Evolutionary conservation across 768 basidiomycete genomes (phyloP).

Genomic region (Tylopilus rubrobrunneus): DNA sequence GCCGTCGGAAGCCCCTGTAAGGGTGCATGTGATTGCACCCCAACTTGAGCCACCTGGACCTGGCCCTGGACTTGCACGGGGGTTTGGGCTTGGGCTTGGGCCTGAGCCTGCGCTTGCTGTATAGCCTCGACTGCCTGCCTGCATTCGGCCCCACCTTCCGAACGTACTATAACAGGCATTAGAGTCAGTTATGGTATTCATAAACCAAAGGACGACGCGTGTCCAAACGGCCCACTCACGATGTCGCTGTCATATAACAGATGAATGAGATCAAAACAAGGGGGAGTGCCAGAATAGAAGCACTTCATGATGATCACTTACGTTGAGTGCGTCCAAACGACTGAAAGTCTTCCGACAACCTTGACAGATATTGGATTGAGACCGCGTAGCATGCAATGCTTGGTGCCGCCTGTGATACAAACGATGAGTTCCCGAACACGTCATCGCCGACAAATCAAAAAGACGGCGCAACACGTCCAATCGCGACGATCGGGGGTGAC

Average conservation of each 20-base stretch:
- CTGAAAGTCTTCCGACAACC: constrained; percentile 96
- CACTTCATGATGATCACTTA: constrained; percentile 46
- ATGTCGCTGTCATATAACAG: constrained; percentile 55
- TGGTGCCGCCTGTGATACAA: constrained; percentile 67
- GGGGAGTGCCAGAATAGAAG: constrained; percentile 21
- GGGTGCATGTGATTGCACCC: constrained; percentile 19
- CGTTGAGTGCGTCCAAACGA: constrained; percentile 89
- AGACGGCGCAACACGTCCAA: not conserved
- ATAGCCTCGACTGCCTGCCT: constrained; percentile 41
- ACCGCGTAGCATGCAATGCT: constrained; percentile 80
- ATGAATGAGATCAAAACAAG: constrained; percentile 23
- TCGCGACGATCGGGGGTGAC: constrained; percentile 31
- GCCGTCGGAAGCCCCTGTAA: constrained; percentile 19
- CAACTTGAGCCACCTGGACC: constrained; percentile 20
- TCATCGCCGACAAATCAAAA: not conserved
- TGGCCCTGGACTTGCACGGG: constrained; percentile 21
- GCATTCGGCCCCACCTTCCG: constrained; percentile 81
- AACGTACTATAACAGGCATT: constrained; percentile 55
- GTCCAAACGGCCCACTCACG: constrained; percentile 45
- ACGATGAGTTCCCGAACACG: constrained; percentile 5
- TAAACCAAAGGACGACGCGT: constrained; percentile 20
- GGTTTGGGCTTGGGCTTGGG: constrained; percentile 15
- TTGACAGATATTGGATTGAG: constrained; percentile 81
- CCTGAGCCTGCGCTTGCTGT: constrained; percentile 30
- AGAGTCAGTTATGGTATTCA: constrained; percentile 25